Evolutionary conservation across 2,329 filamentous ascomycete genomes (phyloP), one percentile per base, ranked within the genome.

Genomic region (Phaeosphaeriaceae sp.): DNA sequence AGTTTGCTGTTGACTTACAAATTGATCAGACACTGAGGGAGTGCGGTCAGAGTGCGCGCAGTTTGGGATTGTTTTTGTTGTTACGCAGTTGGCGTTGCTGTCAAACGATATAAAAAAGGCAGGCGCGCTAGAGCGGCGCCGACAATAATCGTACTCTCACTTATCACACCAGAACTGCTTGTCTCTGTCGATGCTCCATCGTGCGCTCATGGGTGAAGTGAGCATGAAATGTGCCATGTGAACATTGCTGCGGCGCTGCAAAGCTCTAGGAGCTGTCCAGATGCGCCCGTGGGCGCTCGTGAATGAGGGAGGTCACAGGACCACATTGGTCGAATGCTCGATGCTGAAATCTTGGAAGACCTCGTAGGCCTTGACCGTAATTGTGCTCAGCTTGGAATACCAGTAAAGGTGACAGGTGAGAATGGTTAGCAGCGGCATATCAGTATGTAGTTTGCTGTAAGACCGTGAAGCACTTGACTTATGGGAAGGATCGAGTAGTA

Each of bases 111-210:
- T 31, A 31, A 7, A 36, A 36, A 36, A 11, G 31, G n/a, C 42
- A 45, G 53, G 59, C 49, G 56, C 47, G 20, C n/a, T 9, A n/a
- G 31, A 54, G 49, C 36, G 41, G 13, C 31, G 31, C 53, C 21
- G 42, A n/a, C 48, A 33, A 52, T 41, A 57, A 25, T 33, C 25
- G 36, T 46, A 21, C 46, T 22, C 27, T 52, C 41, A 13, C 50
- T 31, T 47, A 17, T 10, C 45, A 6, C 21, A 13, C 10, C 17
- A 25, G 15, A 47, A 47, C 21, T 25, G 21, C 17, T 13, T 22
- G 15, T 19, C 11, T 27, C 1, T 47, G 15, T 17, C 22, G 22
- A 36, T 5, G 3, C 5, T 13, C 3, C 7, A 45, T 45, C 19
- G 15, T 20, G n/a, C 21, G 31, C 31, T 36, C 42, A 45, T 7